Evolutionary conservation across 805 yeast species (phyloP), one percentile per base, ranked within the genome.

Genomic region (Suhomyces xylopsoci): DNA sequence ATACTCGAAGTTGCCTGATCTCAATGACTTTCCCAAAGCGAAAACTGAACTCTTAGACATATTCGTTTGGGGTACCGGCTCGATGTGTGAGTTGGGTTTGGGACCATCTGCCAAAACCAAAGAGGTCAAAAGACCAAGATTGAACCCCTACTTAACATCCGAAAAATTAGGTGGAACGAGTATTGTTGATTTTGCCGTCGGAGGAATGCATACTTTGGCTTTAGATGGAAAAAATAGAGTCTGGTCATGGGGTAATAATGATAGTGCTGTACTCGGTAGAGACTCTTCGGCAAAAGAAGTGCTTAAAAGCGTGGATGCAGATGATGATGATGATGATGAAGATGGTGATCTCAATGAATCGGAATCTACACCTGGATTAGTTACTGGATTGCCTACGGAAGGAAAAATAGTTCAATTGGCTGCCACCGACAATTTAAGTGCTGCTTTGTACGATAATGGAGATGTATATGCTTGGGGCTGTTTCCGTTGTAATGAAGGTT

Each of bases 171-270:
- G 61, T 7, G 81, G 81, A 2, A 82, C 79, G 8, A 86, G 87
- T 2, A 83, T 94, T 51, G 94, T 91, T 25, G 93, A 90, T 57
- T 77, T 94, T 62, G 90, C 96, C 1, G 96, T 84, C 24, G 99
- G 99, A 48, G 99, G 99, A 49, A 93, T 94, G 87, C 99, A 94
- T 65, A 82, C 88, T 0, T 66, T 94, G 45, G 97, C 93, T 0
- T 70, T 93, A 49, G 97, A 91, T 65, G 68, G 81, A 40, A 74
- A 82, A 15, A 90, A 90, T 58, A 77, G 81, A 53, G 70, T 94
- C n/a, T 94, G 97, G 97, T 88, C 97, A 3, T 94, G 99, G 99
- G 99, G 99, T 53, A 88, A 89, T 45, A 94, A 94, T 61, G 99
- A 94, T 63, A 85, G 91, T 55, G 90, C 87, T 36, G 97, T 89